A percentile compares a stretch with the other conserved stretches of the same genome.
Conservation (phyloP, 257 asterid genomes). For the Penstemon eatonii region DNA sequence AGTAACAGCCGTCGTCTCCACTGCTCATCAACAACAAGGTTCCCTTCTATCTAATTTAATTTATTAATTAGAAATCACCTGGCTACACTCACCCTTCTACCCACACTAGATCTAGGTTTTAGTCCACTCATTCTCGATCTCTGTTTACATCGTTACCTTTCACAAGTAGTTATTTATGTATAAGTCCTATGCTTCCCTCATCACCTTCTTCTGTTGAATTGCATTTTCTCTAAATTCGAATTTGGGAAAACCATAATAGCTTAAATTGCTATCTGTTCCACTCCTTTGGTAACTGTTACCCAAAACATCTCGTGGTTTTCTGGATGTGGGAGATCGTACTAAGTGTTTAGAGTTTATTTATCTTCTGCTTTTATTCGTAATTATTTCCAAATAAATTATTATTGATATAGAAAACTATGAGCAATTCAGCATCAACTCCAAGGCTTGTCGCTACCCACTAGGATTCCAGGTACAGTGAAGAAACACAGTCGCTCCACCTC, state of each 20-base stretch:
- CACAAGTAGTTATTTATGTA: background rate
- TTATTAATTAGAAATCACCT: background rate
- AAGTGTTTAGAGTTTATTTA: slow-evolving; percentile 20
- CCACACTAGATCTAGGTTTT: slow-evolving; percentile 43
- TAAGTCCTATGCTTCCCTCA: background rate
- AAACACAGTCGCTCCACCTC: slow-evolving; percentile 74
- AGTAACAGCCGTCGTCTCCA: slow-evolving; percentile 85
- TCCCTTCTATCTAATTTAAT: background rate
- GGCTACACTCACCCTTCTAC: slow-evolving; percentile 7
- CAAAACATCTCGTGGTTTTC: background rate
- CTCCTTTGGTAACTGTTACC: background rate
- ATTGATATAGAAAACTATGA: slow-evolving; percentile 25
- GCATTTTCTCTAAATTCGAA: background rate
- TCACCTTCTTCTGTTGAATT: background rate
- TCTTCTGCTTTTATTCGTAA: background rate
- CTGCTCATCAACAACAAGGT: slow-evolving; percentile 89
- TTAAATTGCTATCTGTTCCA: background rate
- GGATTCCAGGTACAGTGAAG: slow-evolving; percentile 56
- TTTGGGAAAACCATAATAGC: background rate
- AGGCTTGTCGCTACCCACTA: slow-evolving; percentile 44
- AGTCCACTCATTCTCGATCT: slow-evolving; percentile 25
- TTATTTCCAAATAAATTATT: background rate
- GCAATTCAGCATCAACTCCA: slow-evolving; percentile 80
- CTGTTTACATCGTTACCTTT: background rate
- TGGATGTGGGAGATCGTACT: slow-evolving; percentile 16